These are phyloP conservation scores for Termitomyces titanicus DNA, from an alignment of 768 basidiomycete species.

Conservation along the genomic window DNA sequence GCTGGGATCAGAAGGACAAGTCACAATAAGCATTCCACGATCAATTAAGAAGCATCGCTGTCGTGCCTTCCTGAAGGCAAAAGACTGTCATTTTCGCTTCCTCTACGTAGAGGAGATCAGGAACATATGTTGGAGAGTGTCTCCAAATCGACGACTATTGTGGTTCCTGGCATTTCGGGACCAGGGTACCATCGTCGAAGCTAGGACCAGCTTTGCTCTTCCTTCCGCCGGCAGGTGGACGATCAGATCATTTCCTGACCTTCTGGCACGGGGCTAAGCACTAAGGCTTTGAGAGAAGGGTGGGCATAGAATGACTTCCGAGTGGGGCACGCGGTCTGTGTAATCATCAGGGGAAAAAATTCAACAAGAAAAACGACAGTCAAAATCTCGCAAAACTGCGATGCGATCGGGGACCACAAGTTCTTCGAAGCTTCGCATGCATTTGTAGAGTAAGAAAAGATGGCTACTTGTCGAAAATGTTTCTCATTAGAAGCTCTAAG, in stretches of 20 bases:
- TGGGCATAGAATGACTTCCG: background rate
- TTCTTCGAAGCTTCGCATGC: background rate
- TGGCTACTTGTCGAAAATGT: background rate
- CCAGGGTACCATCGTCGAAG: background rate
- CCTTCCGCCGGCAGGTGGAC: constrained; percentile 1
- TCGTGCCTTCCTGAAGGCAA: constrained; percentile 8
- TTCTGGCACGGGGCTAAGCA: too few relatives aligned
- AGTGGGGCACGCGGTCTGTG: background rate
- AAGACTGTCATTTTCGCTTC: constrained; percentile 2
- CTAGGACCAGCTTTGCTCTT: background rate
- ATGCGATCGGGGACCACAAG: constrained; percentile 6
- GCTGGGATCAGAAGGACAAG: constrained; percentile 13
- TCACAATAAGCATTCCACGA: constrained; percentile 12
- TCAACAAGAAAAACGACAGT: too few relatives aligned
- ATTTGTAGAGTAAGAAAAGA: background rate
- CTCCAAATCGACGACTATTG: background rate
- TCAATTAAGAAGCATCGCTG: constrained; percentile 15
- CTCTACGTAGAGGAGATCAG: constrained; percentile 14
- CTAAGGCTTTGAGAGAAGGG: background rate
- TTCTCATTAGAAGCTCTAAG: background rate
- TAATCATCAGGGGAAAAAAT: too few relatives aligned
- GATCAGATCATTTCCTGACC: background rate
- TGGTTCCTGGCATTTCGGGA: background rate
- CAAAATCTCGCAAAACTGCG: background rate
- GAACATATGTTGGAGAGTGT: constrained; percentile 7